phyloP scores from a whole-genome alignment of 2,329 filamentous ascomycete genomes.

The Fusarium sp. region DNA sequence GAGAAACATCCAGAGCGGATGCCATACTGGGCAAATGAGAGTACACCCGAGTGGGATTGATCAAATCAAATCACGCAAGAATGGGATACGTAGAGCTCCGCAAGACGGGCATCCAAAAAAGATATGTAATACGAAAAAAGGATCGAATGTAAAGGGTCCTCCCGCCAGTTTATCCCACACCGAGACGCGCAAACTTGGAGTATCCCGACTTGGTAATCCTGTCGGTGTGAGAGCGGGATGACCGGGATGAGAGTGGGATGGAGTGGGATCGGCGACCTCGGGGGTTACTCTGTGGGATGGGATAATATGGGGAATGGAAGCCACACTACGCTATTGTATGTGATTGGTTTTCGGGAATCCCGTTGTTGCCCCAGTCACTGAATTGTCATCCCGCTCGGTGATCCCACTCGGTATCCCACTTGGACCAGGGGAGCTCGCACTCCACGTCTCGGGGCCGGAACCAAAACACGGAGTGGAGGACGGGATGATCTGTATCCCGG shows the following conservation, averaged over 20 bases:
- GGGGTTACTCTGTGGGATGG: not conserved
- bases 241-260: slow-evolving; percentile 33
- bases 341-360: not conserved
- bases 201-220: slow-evolving; percentile 38
- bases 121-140: slow-evolving; percentile 5
- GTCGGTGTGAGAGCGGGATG: slow-evolving; percentile 36
- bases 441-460: not conserved
- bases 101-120: not conserved
- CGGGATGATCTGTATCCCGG: not conserved
- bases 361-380: slow-evolving; percentile 1
- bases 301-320: slow-evolving; percentile 3
- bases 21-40: not conserved
- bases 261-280: not conserved
- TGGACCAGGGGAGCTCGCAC: not conserved
- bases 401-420: slow-evolving; percentile 34
- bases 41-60: slow-evolving; percentile 32
- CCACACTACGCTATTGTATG: not conserved
- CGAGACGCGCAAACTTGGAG: not conserved
- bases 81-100: not conserved
- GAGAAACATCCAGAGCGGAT: slow-evolving; percentile 37
- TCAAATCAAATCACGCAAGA: slow-evolving; percentile 1
- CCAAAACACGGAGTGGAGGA: not conserved
- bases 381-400: slow-evolving; percentile 11
- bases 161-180: slow-evolving; percentile 16
- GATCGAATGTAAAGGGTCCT: not conserved